Percentiles rank a stretch among this genome's conserved stretches.
Conservation (phyloP, 2,329 filamentous ascomycete species). For the Alternaria viburni region DNA sequence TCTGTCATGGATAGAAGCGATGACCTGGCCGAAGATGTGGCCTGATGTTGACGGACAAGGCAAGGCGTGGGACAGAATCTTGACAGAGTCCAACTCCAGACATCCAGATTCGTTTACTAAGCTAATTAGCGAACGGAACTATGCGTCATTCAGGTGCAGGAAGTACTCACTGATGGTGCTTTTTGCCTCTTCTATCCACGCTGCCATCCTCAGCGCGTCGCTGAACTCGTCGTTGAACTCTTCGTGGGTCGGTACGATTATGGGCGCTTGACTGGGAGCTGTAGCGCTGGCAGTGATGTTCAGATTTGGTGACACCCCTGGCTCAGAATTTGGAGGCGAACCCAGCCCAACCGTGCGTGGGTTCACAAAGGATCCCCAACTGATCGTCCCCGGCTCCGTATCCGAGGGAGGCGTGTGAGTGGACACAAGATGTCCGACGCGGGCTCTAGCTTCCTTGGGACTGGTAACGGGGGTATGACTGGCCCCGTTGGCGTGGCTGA, state of each 20-base stretch:
- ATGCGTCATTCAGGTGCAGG: not conserved
- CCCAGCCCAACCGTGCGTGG: slow-evolving; percentile 46
- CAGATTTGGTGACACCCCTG: slow-evolving; percentile 40
- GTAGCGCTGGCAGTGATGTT: slow-evolving; percentile 25
- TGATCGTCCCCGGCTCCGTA: slow-evolving; percentile 49
- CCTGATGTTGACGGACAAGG: slow-evolving; percentile 60
- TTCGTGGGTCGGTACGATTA: slow-evolving; percentile 32
- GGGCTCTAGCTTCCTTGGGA: slow-evolving; percentile 30
- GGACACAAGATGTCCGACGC: slow-evolving; percentile 46
- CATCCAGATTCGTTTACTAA: slow-evolving; percentile 42
- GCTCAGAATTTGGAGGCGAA: slow-evolving; percentile 50
- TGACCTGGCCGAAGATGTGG: slow-evolving; percentile 61
- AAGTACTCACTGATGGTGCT: slow-evolving; percentile 40
- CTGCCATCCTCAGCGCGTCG: slow-evolving; percentile 32
- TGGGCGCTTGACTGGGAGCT: slow-evolving; percentile 30
- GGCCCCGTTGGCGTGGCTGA: slow-evolving; percentile 24
- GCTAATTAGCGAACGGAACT: slow-evolving; percentile 11
- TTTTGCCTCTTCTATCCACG: slow-evolving; percentile 42
- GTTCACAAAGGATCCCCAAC: slow-evolving; percentile 49
- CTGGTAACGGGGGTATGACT: slow-evolving; percentile 20
- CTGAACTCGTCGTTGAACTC: slow-evolving; percentile 17
- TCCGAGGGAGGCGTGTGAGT: slow-evolving; percentile 56
- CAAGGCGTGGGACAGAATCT: slow-evolving; percentile 66
- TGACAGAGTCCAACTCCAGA: slow-evolving; percentile 53
- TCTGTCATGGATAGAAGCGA: slow-evolving; percentile 61